These are phyloP conservation scores for Fagus sylvatica DNA, from an alignment of 306 rosid genomes.

Conservation along the genomic window DNA sequence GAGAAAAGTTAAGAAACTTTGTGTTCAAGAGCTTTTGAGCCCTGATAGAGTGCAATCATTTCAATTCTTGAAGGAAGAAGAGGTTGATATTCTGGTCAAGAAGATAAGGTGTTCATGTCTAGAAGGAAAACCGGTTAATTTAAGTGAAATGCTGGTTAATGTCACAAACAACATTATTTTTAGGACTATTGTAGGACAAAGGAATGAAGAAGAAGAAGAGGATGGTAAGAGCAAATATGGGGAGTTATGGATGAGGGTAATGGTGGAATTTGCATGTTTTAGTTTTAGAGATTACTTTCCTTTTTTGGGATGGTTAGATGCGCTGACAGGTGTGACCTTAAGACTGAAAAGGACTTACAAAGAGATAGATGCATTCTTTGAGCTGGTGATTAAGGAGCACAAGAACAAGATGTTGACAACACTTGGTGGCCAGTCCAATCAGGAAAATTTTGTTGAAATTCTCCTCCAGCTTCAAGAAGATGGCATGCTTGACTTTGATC, in stretches of 20 bases:
- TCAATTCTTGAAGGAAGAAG: conserved; percentile 2
- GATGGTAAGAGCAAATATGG: not conserved
- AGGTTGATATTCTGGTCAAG: not conserved
- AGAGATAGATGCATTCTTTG: not conserved
- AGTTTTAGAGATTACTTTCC: conserved; percentile 4
- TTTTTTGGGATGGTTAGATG: conserved; percentile 2
- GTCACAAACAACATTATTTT: not conserved
- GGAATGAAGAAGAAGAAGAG: not conserved
- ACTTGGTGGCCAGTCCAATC: not conserved
- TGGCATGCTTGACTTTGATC: conserved; percentile 7
- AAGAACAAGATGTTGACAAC: not conserved
- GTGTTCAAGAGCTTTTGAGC: conserved; percentile 6
- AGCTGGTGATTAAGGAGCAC: not conserved
- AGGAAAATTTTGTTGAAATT: conserved; percentile 31
- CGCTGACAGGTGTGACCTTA: not conserved
- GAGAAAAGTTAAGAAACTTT: conserved; percentile 2
- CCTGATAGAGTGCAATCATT: not conserved
- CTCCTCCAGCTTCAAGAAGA: conserved; percentile 31
- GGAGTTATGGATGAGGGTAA: not conserved
- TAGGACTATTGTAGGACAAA: conserved; percentile 3
- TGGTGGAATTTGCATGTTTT: not conserved
- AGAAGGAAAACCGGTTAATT: not conserved
- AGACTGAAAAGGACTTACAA: not conserved
- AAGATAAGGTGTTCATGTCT: not conserved
- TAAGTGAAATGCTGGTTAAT: not conserved